Evolutionary conservation across 306 rosid species (phyloP).

Genomic region (Quercus ilex): DNA sequence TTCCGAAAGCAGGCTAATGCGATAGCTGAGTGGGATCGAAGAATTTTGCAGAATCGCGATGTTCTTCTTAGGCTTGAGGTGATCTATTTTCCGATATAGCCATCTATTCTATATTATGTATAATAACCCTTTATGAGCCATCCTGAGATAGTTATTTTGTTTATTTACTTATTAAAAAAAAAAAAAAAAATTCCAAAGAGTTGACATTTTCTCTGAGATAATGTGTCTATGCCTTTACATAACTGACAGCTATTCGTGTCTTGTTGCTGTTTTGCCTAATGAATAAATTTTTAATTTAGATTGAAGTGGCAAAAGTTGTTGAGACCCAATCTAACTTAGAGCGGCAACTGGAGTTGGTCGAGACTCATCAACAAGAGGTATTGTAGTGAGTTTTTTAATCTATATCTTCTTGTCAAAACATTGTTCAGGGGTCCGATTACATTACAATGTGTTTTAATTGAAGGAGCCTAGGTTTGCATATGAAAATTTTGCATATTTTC

Average conservation of each 20-base stretch:
- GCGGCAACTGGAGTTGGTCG: slow-evolving; percentile 86
- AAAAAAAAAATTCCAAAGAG: background rate
- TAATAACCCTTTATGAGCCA: background rate
- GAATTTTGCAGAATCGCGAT: slow-evolving; percentile 88
- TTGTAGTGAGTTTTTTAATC: background rate
- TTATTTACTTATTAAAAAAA: background rate
- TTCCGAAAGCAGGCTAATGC: slow-evolving; percentile 97
- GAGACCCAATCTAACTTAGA: slow-evolving; percentile 84
- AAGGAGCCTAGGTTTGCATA: background rate
- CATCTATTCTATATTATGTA: background rate
- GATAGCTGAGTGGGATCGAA: slow-evolving; percentile 90
- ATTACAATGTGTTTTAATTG: background rate
- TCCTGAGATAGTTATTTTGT: background rate
- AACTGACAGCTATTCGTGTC: background rate
- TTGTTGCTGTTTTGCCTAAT: slow-evolving; percentile 19
- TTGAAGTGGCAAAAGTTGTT: slow-evolving; percentile 92
- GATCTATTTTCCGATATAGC: slow-evolving; percentile 1
- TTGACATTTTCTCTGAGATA: background rate
- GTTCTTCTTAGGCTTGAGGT: slow-evolving; percentile 88
- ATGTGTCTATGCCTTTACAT: background rate
- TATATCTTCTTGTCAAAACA: background rate
- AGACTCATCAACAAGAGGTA: slow-evolving; percentile 98
- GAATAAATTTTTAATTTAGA: slow-evolving; percentile 40
- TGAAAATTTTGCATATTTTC: background rate
- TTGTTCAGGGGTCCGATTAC: background rate